Base-by-base conservation (phyloP, 2,329 filamentous ascomycete genomes). In the Venturia oleaginea region DNA sequence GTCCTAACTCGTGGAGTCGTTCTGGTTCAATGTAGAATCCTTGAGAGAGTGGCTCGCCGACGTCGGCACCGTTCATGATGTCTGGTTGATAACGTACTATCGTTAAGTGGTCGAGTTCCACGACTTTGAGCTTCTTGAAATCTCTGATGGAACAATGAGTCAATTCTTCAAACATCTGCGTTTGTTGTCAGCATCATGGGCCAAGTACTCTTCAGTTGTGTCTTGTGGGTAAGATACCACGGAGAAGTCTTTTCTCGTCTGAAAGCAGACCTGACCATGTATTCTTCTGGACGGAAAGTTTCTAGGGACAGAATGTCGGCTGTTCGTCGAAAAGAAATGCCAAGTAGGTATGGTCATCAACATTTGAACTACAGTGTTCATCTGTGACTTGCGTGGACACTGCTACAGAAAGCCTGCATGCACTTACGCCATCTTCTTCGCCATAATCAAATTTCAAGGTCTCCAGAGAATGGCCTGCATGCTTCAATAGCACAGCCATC, bases 51-150 rank as follows among this genome's bases (percentile, higher is more conserved):
- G 55, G 55, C 38, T 38, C 55, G 22, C 38, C 55, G 24, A 5
- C 17, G n/a, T 59, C 32, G 24, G 55, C 32, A 11, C 38, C 55
- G 17, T 59, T 59, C 22, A 59, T 32, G 19, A 59, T 37, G 3
- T 59, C 55, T 37, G 11, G 3, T 7, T 37, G 22, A 32, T 38
- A 17, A 17, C 30, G 27, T 5, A 40, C n/a, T n/a, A 59, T 6
- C 5, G 32, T 59, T 37, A 40, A 59, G 22, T 32, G 30, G 24
- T 40, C 32, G 30, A 59, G n/a, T 15, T 37, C 30, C 55, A 59
- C 55, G 37, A 37, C 4, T 32, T 59, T 59, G 55, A 59, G 55
- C 30, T 27, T 34, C n/a, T 59, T 40, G 55, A 59, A 59, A 11
- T 32, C 32, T 30, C 55, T 59, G 11, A 59, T 37, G 5, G 55